These are phyloP conservation scores for Peronosclerospora sorghi DNA, from an alignment of 352 stramenopile species.

Conservation along the genomic window DNA sequence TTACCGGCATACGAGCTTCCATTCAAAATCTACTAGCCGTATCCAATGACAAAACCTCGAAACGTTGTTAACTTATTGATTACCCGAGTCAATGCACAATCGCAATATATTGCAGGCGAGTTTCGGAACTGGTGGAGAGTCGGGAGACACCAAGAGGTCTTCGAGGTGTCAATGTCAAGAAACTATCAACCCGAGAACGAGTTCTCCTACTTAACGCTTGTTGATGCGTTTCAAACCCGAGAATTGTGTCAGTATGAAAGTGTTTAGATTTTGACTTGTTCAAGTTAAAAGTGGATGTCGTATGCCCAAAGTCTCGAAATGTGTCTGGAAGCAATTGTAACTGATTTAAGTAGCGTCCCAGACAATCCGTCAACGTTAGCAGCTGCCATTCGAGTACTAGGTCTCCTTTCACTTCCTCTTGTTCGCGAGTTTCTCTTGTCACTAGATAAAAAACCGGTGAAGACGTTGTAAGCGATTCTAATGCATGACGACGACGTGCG, in stretches of 20 bases:
- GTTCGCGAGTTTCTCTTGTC: no score
- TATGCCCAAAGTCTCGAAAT: slow-evolving; percentile 48
- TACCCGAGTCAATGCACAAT: no score
- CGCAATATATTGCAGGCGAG: slow-evolving; percentile 41
- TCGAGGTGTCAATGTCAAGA: slow-evolving; percentile 26
- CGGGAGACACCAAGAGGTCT: slow-evolving; percentile 32
- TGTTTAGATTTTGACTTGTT: slow-evolving; percentile 62
- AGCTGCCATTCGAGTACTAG: no score
- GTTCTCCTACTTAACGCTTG: slow-evolving; percentile 2
- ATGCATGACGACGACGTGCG: no score
- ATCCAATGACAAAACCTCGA: no score
- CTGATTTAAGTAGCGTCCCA: slow-evolving; percentile 61
- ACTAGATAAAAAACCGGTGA: no score
- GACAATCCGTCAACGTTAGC: slow-evolving; percentile 45
- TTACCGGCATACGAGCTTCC: no score
- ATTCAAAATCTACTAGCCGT: no score
- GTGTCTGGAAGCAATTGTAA: slow-evolving; percentile 42
- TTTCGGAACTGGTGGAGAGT: slow-evolving; percentile 27
- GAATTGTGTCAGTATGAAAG: slow-evolving; percentile 41
- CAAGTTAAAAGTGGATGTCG: slow-evolving; percentile 36
- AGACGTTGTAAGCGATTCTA: no score
- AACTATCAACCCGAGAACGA: neutral
- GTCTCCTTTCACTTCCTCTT: no score
- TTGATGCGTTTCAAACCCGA: slow-evolving; percentile 40
- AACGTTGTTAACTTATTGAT: no score